Evolutionary conservation across 177 flowering plant genomes (phyloP).

Genomic region (Telopea speciosissima): DNA sequence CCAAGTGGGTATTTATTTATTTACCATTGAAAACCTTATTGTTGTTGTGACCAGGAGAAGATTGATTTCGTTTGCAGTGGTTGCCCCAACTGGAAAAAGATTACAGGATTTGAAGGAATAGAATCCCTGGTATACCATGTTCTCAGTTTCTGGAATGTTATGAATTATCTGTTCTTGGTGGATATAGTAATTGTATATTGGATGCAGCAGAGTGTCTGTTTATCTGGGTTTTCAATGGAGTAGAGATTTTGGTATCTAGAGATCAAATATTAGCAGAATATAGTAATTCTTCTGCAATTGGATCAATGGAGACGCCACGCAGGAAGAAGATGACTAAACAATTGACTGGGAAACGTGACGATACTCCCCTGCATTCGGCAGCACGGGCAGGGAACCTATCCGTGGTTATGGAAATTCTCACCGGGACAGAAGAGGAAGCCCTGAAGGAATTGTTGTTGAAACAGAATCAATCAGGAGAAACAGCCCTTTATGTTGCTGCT

Average conservation of each 20-base stretch:
- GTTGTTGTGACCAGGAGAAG: slow-evolving; percentile 14
- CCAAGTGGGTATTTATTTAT: slow-evolving; percentile 2
- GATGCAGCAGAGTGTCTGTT: not conserved
- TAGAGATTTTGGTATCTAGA: slow-evolving; percentile 12
- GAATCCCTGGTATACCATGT: slow-evolving; percentile 5
- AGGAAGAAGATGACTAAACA: slow-evolving; percentile 37
- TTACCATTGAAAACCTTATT: not conserved
- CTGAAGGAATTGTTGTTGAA: slow-evolving; percentile 43
- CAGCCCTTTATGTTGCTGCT: slow-evolving; percentile 69
- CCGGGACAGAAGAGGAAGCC: slow-evolving; percentile 30
- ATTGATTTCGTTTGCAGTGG: slow-evolving; percentile 15
- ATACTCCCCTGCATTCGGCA: slow-evolving; percentile 66
- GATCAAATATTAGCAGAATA: slow-evolving; percentile 3
- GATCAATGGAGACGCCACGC: slow-evolving; percentile 27
- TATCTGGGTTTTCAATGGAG: slow-evolving; percentile 12
- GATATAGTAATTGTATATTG: not conserved
- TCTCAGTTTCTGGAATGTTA: slow-evolving; percentile 1
- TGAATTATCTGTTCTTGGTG: not conserved
- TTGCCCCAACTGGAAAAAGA: slow-evolving; percentile 9
- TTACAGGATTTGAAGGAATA: slow-evolving; percentile 7
- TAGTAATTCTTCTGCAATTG: not conserved
- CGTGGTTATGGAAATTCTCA: slow-evolving; percentile 35
- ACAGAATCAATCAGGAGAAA: slow-evolving; percentile 79
- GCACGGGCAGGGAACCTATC: slow-evolving; percentile 57
- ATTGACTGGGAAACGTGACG: slow-evolving; percentile 78